Conservation (phyloP, 2,329 filamentous ascomycete species). For the Ustilaginoidea virens region DNA sequence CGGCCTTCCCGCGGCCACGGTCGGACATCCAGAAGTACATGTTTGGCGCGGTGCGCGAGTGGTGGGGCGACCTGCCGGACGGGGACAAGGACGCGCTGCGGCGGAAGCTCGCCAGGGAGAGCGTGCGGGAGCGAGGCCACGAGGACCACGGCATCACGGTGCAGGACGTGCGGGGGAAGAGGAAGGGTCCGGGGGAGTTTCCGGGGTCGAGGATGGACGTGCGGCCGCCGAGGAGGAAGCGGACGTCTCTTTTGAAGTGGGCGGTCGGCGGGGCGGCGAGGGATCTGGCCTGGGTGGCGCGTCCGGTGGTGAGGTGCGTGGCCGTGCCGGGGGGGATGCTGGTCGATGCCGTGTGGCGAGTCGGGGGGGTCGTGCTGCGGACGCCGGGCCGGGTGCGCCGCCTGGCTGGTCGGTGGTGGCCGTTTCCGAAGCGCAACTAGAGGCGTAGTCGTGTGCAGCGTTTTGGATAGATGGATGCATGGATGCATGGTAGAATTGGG, state of each 20-base stretch:
- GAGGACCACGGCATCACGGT: slow-evolving; percentile 14
- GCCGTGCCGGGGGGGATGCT: slow-evolving; percentile 2
- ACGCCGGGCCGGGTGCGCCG: too few species aligned
- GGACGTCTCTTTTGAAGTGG: slow-evolving; percentile 11
- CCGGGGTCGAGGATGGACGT: slow-evolving; percentile 12
- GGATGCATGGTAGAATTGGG: too few species aligned
- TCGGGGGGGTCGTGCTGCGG: neutral
- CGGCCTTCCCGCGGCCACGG: slow-evolving; percentile 54
- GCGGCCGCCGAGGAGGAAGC: slow-evolving; percentile 6
- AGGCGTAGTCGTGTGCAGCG: too few species aligned
- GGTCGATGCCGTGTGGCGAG: neutral
- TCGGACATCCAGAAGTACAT: slow-evolving; percentile 67
- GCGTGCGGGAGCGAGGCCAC: slow-evolving; percentile 11
- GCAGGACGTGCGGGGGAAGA: slow-evolving; percentile 10
- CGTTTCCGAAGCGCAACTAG: too few species aligned
- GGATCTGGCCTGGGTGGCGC: slow-evolving; percentile 9
- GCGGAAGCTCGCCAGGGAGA: slow-evolving; percentile 12
- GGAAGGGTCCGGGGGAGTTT: slow-evolving; percentile 11
- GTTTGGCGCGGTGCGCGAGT: slow-evolving; percentile 64
- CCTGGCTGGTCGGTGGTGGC: too few species aligned
- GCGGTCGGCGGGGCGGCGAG: slow-evolving; percentile 7
- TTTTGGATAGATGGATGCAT: too few species aligned
- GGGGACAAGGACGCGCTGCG: slow-evolving; percentile 10
- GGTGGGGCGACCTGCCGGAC: slow-evolving; percentile 41
- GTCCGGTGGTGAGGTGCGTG: slow-evolving; percentile 6